Conservation (phyloP, 306 rosid species). For the Quercus suber region DNA sequence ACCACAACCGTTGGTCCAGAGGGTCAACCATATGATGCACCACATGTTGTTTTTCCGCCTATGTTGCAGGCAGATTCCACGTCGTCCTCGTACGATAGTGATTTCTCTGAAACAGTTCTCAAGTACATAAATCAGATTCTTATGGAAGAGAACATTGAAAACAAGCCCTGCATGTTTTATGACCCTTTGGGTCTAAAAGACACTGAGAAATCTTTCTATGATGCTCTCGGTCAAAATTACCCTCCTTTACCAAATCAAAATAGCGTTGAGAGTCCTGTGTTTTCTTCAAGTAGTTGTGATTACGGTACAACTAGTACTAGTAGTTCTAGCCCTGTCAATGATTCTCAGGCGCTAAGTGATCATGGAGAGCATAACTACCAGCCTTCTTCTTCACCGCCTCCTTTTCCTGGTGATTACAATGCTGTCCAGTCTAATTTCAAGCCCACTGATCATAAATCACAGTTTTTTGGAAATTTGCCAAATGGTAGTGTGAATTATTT, state of each 20-base stretch:
- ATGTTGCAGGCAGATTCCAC: conserved; percentile 16
- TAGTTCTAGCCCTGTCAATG: conserved; percentile 34
- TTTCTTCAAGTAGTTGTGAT: conserved; percentile 15
- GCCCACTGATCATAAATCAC: neutral
- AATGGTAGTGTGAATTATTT: neutral
- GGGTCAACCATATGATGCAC: neutral
- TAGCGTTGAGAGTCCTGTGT: conserved; percentile 16
- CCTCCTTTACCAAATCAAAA: conserved; percentile 38
- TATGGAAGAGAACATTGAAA: conserved; percentile 73
- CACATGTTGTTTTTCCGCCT: neutral
- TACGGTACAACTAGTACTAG: conserved; percentile 18
- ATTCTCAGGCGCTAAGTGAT: neutral
- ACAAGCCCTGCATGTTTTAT: conserved; percentile 71
- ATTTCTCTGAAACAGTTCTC: conserved; percentile 53
- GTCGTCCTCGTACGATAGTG: conserved; percentile 39
- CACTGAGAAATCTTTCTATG: conserved; percentile 87
- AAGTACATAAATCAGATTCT: conserved; percentile 71
- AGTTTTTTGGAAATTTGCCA: neutral
- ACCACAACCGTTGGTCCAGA: neutral
- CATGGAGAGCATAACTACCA: neutral
- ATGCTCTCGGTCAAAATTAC: conserved; percentile 54
- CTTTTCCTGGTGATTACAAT: neutral
- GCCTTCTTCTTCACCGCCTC: neutral
- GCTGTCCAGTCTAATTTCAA: neutral
- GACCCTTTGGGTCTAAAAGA: conserved; percentile 70